Evolutionary conservation across 192 early-diverging fungal species (phyloP).

Genomic region (Backusella liffmaniae): DNA sequence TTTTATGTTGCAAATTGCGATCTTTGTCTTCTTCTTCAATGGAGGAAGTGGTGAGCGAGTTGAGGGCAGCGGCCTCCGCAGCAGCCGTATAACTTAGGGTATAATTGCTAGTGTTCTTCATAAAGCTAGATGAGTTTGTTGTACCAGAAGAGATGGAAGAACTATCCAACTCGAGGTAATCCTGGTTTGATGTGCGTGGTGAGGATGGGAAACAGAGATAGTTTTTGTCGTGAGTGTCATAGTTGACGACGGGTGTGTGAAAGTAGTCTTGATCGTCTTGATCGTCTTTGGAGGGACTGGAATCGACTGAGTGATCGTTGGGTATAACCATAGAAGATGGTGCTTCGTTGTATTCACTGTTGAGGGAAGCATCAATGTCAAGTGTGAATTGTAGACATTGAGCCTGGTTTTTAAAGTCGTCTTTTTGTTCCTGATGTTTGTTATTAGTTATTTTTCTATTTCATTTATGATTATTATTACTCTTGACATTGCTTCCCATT

Average conservation of each 20-base stretch:
- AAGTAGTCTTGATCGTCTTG: background rate
- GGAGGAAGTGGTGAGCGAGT: background rate
- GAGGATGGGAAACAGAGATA: background rate
- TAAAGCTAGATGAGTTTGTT: background rate
- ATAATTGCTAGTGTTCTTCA: background rate
- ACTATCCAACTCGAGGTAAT: background rate
- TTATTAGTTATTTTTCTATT: background rate
- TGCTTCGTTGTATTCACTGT: background rate
- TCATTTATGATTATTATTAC: background rate
- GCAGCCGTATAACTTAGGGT: slow-evolving; percentile 2
- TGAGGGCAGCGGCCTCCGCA: background rate
- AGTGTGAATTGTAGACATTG: slow-evolving; percentile 14
- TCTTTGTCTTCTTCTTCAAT: background rate
- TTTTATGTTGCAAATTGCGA: background rate
- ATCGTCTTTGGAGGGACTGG: background rate
- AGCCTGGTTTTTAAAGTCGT: slow-evolving; percentile 4
- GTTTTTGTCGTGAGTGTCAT: background rate
- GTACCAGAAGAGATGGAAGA: background rate
- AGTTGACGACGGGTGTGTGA: background rate
- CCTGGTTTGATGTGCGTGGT: background rate
- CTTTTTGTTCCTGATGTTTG: background rate
- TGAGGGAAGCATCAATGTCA: background rate
- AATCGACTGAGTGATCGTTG: background rate
- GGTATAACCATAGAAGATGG: slow-evolving; percentile 18
- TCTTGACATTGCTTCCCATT: slow-evolving; percentile 15